Conservation (phyloP, 192 early-diverging fungal species). For the Linnemannia zychae region DNA sequence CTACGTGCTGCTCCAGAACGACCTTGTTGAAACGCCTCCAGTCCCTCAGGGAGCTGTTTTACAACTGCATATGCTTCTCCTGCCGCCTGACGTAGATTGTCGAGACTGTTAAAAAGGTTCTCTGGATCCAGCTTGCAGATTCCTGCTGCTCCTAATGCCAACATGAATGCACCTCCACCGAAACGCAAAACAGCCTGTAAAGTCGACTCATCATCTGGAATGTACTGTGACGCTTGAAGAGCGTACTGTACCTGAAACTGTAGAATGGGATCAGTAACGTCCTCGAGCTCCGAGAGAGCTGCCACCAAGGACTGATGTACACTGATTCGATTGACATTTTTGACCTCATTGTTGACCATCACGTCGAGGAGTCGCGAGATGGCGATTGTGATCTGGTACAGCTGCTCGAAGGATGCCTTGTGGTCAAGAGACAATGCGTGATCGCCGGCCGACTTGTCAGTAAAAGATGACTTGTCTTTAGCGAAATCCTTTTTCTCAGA, state of each 20-base stretch:
- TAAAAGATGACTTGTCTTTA: no score
- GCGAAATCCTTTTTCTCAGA: no score
- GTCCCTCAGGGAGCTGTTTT: background rate
- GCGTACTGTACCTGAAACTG: background rate
- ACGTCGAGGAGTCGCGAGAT: background rate
- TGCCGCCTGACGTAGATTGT: background rate
- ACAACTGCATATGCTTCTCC: background rate
- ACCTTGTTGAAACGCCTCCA: background rate
- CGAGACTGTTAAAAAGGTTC: background rate
- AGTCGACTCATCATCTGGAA: background rate
- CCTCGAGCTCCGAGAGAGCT: background rate
- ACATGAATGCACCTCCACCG: background rate
- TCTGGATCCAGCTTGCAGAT: background rate
- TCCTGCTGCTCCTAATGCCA: background rate
- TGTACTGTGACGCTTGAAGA: background rate
- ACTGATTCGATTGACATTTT: background rate
- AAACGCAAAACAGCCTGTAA: background rate
- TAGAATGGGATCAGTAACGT: background rate
- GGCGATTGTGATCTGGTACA: background rate
- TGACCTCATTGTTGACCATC: background rate
- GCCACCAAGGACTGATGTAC: background rate
- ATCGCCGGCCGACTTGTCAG: no score
- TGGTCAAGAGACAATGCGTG: no score
- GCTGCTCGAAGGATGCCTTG: background rate
- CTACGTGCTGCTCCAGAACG: background rate